These are phyloP conservation scores for Pseudocercospora vitis DNA, from an alignment of 2,329 filamentous ascomycete species.

Conservation along the genomic window DNA sequence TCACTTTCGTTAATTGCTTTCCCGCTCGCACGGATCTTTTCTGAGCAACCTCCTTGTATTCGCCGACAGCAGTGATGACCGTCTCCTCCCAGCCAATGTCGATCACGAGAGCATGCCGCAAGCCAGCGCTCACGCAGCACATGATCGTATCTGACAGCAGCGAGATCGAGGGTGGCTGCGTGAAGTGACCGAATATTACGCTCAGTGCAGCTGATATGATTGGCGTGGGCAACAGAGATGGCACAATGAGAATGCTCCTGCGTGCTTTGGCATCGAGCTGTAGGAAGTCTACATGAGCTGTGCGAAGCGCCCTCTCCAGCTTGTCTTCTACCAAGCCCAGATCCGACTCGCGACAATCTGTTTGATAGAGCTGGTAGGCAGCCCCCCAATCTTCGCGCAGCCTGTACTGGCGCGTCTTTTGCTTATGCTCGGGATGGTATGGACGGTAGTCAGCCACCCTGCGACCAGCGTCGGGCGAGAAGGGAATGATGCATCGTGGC, in stretches of 20 bases:
- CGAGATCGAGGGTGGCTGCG: slow-evolving; percentile 77
- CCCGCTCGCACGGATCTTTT: slow-evolving; percentile 72
- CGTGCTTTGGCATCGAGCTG: slow-evolving; percentile 68
- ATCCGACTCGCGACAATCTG: slow-evolving; percentile 64
- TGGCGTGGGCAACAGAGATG: slow-evolving; percentile 73
- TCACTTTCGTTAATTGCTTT: slow-evolving; percentile 67
- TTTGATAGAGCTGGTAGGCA: slow-evolving; percentile 73
- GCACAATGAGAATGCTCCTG: slow-evolving; percentile 71
- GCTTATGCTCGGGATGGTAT: slow-evolving; percentile 23
- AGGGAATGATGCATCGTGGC: slow-evolving; percentile 69
- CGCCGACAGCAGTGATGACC: slow-evolving; percentile 79
- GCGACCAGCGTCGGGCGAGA: slow-evolving; percentile 72
- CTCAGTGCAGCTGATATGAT: slow-evolving; percentile 74
- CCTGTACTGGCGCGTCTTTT: slow-evolving; percentile 41
- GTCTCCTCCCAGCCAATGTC: slow-evolving; percentile 95
- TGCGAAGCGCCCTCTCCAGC: slow-evolving; percentile 77
- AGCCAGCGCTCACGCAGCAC: slow-evolving; percentile 72
- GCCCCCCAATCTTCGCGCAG: slow-evolving; percentile 60
- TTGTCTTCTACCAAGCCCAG: slow-evolving; percentile 81
- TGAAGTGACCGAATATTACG: slow-evolving; percentile 76
- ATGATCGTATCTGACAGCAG: slow-evolving; percentile 77
- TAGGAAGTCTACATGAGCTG: slow-evolving; percentile 76
- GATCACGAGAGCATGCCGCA: slow-evolving; percentile 81
- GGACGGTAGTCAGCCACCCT: slow-evolving; percentile 78
- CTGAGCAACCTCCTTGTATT: slow-evolving; percentile 78